Percentiles rank a stretch among this genome's conserved stretches.
phyloP scores from a whole-genome alignment of 352 stramenopile genomes.

The Phytophthora quininea region DNA sequence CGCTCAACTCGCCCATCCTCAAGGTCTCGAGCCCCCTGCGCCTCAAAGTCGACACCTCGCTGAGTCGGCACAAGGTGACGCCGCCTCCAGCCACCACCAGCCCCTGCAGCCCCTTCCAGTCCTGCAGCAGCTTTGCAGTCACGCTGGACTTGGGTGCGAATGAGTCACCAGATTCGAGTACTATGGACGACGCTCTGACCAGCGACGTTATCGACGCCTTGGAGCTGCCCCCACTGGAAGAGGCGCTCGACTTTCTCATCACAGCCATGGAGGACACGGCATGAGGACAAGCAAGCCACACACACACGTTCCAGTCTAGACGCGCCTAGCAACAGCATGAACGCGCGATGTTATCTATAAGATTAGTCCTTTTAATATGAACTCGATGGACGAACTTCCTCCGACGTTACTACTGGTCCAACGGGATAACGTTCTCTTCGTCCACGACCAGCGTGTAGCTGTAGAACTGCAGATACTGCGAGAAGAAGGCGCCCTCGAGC shows the following conservation, averaged over 20 bases:
- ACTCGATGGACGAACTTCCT: neutral
- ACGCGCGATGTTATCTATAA: constrained; percentile 8
- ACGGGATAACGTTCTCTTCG: constrained; percentile 68
- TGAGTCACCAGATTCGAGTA: constrained; percentile 17
- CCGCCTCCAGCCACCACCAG: constrained; percentile 21
- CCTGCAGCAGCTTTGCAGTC: constrained; percentile 23
- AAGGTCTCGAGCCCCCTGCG: neutral
- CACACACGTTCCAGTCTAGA: neutral
- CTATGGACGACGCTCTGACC: constrained; percentile 13
- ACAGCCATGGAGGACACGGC: constrained; percentile 35
- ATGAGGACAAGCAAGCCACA: neutral
- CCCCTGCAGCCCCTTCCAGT: constrained; percentile 21
- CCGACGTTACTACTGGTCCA: constrained; percentile 28
- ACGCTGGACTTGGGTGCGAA: constrained; percentile 2
- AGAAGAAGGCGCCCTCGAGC: constrained; percentile 86
- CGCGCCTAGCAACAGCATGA: neutral
- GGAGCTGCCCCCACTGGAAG: constrained; percentile 45
- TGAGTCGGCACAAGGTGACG: constrained; percentile 6
- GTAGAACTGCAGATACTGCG: constrained; percentile 84
- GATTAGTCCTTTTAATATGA: constrained; percentile 1
- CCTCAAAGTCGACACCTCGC: neutral
- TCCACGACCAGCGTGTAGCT: constrained; percentile 84
- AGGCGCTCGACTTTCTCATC: constrained; percentile 67
- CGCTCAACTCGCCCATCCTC: constrained; percentile 8
- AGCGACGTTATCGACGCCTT: constrained; percentile 1